Base-by-base conservation (phyloP, 495 filamentous ascomycete species). In the Daldinia bambusicola region DNA sequence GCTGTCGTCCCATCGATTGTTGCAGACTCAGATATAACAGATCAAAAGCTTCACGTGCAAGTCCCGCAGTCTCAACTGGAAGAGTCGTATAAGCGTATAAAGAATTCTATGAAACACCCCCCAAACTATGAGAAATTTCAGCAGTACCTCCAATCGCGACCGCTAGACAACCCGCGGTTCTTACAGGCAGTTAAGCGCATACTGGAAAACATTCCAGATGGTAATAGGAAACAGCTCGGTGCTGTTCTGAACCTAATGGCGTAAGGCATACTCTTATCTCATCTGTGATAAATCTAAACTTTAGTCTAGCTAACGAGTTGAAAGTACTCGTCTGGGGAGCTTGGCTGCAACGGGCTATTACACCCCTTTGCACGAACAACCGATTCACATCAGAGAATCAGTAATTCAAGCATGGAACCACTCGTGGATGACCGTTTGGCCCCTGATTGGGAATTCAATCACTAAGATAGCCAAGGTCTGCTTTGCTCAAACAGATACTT, bases 291-390 rank as follows among this genome's bases (percentile, higher is more conserved):
- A 2, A 2, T 6, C 4, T 41, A 53, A 60, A 16, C 2, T 26
- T 13, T 9, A 30, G 20, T 7, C 6, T 62, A 34, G 36, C 71
- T 74, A 34, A 77, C 43, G 57, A 36, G 20, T 30, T 55, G 7
- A 48, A 74, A 94, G 91, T 66, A 91, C 91, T 32, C 84, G 84
- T n/a, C 79, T 88, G 0, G 92, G 91, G 8, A 92, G 88, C 37
- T 75, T 92, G 14, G 76, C 92, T 14, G 77, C 90, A 18, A 93
- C 91, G 0, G 90, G 91, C 22, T 88, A 87, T 22, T 81, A 81
- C 34, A 89, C 83, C 1, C 86, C 87, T 0, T 77, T 93, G 22
- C 85, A 90, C 58, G 80, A 87, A 56, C 92, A 92, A 67, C 84
- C 89, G 2, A 68, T 90, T 7, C 77, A 82, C 40, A 80, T 86